Evolutionary conservation across 768 basidiomycete species (phyloP).

Genomic region (Trametes cinnabarina): DNA sequence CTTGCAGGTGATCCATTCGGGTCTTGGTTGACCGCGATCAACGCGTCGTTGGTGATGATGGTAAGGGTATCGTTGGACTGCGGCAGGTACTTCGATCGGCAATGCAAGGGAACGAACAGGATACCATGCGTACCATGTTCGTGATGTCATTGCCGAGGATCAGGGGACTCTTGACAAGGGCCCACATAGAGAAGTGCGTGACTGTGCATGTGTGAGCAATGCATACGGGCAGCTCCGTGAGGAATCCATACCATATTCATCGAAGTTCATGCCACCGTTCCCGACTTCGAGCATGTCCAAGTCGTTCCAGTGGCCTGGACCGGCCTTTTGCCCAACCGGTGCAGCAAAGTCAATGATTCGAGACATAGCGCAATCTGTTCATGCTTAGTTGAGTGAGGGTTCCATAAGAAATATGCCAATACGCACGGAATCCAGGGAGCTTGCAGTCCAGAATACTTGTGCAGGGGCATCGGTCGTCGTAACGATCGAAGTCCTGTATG

Average conservation of each 20-base stretch:
- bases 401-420: not conserved
- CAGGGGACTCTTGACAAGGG: conserved; percentile 41
- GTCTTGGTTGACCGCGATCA: conserved; percentile 38
- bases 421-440: conserved; percentile 36
- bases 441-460: conserved; percentile 37
- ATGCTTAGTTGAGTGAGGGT: no score
- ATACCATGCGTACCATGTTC: conserved; percentile 30
- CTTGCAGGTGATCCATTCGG: conserved; percentile 30
- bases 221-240: no score
- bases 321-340: conserved; percentile 36
- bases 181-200: conserved; percentile 43
- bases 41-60: conserved; percentile 39
- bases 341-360: conserved; percentile 40
- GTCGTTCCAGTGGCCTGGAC: conserved; percentile 37
- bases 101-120: not conserved
- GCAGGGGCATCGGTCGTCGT: conserved; percentile 39
- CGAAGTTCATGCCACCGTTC: conserved; percentile 39
- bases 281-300: conserved; percentile 41
- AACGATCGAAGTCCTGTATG: conserved; percentile 33
- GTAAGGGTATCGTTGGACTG: conserved; percentile 35
- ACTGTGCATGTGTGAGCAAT: conserved; percentile 21
- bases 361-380: conserved; percentile 31
- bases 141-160: conserved; percentile 42
- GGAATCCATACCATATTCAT: conserved; percentile 36
- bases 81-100: not conserved